Evolutionary conservation across 352 stramenopile genomes (phyloP).

Genomic region (Thalassiosira allenii): DNA sequence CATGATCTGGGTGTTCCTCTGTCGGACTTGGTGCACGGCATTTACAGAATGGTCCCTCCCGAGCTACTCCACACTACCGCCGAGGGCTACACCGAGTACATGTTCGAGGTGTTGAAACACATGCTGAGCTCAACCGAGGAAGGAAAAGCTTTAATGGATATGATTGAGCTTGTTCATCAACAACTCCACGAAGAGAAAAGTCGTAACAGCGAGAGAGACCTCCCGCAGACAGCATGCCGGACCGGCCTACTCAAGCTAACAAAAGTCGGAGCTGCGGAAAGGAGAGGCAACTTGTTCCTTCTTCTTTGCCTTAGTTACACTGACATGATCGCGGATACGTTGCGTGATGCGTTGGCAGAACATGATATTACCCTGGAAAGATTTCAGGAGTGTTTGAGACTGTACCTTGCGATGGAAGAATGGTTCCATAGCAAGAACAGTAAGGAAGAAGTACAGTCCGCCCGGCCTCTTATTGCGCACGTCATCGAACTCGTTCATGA

Average conservation of each 20-base stretch:
- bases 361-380: not conserved
- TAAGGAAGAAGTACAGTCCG: not conserved
- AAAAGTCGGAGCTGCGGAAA: not conserved
- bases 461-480: not conserved
- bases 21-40: not conserved
- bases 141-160: not conserved
- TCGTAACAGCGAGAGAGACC: conserved; percentile 7
- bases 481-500: conserved; percentile 3
- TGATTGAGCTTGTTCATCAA: not conserved
- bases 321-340: not conserved
- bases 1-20: not conserved
- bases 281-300: conserved; percentile 8
- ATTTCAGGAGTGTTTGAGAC: not conserved
- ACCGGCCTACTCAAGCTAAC: not conserved
- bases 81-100: conserved; percentile 23
- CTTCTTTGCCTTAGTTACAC: conserved; percentile 3
- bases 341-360: not conserved
- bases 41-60: conserved; percentile 24
- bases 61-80: conserved; percentile 30
- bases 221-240: not conserved
- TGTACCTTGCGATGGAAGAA: conserved; percentile 2
- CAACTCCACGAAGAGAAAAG: not conserved
- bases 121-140: not conserved
- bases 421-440: conserved; percentile 2
- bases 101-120: not conserved